phyloP scores from a whole-genome alignment of 75 land plant species.

The Pinus tabuliformis region DNA sequence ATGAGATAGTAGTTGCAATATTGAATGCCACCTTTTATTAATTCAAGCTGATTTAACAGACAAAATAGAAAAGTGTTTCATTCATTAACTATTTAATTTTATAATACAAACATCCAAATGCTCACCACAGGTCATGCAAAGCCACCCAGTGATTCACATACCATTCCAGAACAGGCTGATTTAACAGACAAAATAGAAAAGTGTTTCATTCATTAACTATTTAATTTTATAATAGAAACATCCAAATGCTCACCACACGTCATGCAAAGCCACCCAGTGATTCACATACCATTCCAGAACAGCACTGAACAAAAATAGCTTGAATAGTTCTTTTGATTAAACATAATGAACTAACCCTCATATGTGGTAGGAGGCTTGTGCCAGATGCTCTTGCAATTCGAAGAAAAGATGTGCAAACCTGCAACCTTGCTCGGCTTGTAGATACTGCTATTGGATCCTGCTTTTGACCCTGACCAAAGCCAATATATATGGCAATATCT shows the following conservation, averaged over 20 bases:
- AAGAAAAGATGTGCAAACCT: slow-evolving; percentile 91
- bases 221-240: neutral
- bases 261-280: neutral
- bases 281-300: neutral
- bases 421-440: slow-evolving; percentile 73
- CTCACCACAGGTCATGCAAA: neutral
- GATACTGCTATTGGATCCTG: slow-evolving; percentile 60
- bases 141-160: neutral
- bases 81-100: neutral
- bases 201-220: no score
- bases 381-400: slow-evolving; percentile 88
- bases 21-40: no score
- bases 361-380: slow-evolving; percentile 71
- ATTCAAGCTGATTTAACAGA: no score
- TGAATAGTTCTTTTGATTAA: neutral
- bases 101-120: neutral
- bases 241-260: neutral
- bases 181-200: no score
- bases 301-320: neutral
- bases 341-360: slow-evolving; percentile 51
- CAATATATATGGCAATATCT: slow-evolving; percentile 1
- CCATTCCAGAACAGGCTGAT: neutral
- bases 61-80: no score
- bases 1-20: no score
- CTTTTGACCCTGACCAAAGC: slow-evolving; percentile 2